Evolutionary conservation across 2,329 filamentous ascomycete genomes (phyloP).

Genomic region (Aspergillus pseudotamarii): DNA sequence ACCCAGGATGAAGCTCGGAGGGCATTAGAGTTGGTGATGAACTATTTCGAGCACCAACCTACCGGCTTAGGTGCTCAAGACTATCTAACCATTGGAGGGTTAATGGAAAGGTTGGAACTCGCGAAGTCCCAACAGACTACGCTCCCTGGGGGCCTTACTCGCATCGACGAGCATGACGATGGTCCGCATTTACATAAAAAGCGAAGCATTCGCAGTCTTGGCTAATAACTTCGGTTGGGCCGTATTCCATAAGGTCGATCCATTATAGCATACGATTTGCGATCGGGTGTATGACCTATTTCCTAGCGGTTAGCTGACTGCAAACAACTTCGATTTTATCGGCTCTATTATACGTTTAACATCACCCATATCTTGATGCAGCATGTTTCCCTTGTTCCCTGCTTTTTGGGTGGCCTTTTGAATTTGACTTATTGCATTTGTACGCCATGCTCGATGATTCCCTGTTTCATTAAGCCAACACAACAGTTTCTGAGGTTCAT

Average conservation of each 20-base stretch:
- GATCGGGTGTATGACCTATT: neutral
- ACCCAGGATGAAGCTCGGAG: conserved; percentile 83
- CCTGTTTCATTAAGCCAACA: conserved; percentile 18
- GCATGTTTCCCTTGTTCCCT: neutral
- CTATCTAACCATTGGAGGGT: conserved; percentile 73
- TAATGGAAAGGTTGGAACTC: conserved; percentile 83
- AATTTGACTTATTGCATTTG: conserved; percentile 18
- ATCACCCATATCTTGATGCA: conserved; percentile 12
- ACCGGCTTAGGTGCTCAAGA: conserved; percentile 75
- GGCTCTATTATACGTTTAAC: conserved; percentile 20
- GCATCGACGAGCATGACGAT: conserved; percentile 48
- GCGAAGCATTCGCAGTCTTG: conserved; percentile 49
- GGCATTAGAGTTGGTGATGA: conserved; percentile 79
- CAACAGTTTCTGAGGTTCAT: conserved; percentile 11
- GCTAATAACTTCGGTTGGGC: conserved; percentile 18
- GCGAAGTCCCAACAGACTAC: conserved; percentile 52
- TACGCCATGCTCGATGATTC: conserved; percentile 16
- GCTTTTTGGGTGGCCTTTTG: conserved; percentile 13
- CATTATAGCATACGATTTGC: neutral
- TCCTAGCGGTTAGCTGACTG: neutral
- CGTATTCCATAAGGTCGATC: neutral
- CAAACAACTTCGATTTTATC: conserved; percentile 6
- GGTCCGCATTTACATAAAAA: conserved; percentile 48
- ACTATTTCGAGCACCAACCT: conserved; percentile 75
- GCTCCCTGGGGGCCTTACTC: conserved; percentile 47